These are phyloP conservation scores for Epichloe sibirici DNA, from an alignment of 2,329 filamentous ascomycete species.

Conservation along the genomic window DNA sequence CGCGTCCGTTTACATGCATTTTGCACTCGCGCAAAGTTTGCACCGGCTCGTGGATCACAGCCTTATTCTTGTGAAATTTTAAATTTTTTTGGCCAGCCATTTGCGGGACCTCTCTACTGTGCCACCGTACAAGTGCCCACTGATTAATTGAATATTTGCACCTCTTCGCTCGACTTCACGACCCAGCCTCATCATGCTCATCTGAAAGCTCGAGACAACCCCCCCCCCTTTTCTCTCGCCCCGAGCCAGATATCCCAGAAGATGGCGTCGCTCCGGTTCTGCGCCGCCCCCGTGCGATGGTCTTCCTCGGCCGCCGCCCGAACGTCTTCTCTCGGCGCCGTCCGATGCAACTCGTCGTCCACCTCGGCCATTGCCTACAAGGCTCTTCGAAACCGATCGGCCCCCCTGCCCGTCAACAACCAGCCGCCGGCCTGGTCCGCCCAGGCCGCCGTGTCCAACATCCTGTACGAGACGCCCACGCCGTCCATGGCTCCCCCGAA, in stretches of 20 bases:
- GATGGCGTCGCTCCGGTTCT: constrained; percentile 35
- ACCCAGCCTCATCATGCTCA: too few species aligned
- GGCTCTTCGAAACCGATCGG: constrained; percentile 81
- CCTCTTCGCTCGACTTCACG: too few species aligned
- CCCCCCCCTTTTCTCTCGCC: too few species aligned
- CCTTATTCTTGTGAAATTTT: too few species aligned
- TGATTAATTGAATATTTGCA: too few species aligned
- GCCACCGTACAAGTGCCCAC: too few species aligned
- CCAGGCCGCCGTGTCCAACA: constrained; percentile 90
- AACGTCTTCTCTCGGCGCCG: constrained; percentile 15
- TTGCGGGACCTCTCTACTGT: too few species aligned
- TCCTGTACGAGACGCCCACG: constrained; percentile 93
- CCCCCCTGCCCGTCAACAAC: constrained; percentile 68
- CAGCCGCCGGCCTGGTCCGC: constrained; percentile 73
- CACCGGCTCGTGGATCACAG: too few species aligned
- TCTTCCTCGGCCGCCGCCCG: constrained; percentile 18
- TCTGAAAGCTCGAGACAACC: not conserved
- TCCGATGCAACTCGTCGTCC: constrained; percentile 29
- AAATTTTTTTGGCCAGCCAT: too few species aligned
- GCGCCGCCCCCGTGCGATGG: constrained; percentile 28
- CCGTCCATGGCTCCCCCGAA: constrained; percentile 76
- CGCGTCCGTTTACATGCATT: too few species aligned
- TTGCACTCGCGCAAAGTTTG: too few species aligned
- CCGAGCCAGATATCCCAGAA: constrained; percentile 8
- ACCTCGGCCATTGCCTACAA: constrained; percentile 83